Percentiles rank a stretch among this genome's conserved stretches.
These are phyloP conservation scores for Hypocrella siamensis DNA, from an alignment of 2,329 filamentous ascomycete species.

Conservation along the genomic window DNA sequence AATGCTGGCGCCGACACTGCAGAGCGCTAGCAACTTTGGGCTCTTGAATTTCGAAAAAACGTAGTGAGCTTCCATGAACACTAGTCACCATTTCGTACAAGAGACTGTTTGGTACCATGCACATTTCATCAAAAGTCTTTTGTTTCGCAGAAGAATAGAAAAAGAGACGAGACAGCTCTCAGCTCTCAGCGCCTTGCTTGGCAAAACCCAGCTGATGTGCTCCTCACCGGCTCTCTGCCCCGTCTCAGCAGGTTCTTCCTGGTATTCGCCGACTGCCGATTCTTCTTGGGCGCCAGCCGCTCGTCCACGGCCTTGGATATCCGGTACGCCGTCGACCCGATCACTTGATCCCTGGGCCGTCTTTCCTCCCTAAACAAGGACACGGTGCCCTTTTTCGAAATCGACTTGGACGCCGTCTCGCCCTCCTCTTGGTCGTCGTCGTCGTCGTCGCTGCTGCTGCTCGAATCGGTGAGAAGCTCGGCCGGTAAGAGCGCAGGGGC, in stretches of 20 bases:
- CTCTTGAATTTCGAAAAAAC: too few relatives aligned
- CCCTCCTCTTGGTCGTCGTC: slow-evolving; percentile 10
- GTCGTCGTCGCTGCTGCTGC: slow-evolving; percentile 23
- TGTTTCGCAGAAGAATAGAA: too few relatives aligned
- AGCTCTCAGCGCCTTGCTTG: slow-evolving; percentile 6
- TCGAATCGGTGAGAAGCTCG: slow-evolving; percentile 31
- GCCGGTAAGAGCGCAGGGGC: slow-evolving; percentile 27
- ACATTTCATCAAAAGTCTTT: too few relatives aligned
- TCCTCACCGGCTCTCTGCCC: slow-evolving; percentile 21
- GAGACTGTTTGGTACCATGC: too few relatives aligned
- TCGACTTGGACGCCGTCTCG: slow-evolving; percentile 15
- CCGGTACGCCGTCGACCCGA: slow-evolving; percentile 39
- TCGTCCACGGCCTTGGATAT: slow-evolving; percentile 28
- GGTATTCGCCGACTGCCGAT: slow-evolving; percentile 23
- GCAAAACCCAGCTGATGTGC: slow-evolving; percentile 25
- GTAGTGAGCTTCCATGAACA: too few relatives aligned
- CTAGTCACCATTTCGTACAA: too few relatives aligned
- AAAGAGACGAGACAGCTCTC: too few relatives aligned
- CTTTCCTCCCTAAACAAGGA: slow-evolving; percentile 20
- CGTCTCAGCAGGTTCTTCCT: slow-evolving; percentile 31
- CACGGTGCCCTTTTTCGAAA: slow-evolving; percentile 25
- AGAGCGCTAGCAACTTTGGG: too few relatives aligned
- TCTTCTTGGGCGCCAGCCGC: slow-evolving; percentile 31
- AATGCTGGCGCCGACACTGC: too few relatives aligned
- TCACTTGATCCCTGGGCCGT: slow-evolving; percentile 27